Conservation (phyloP, 805 yeast genomes). For the Nakazawaea holstii region DNA sequence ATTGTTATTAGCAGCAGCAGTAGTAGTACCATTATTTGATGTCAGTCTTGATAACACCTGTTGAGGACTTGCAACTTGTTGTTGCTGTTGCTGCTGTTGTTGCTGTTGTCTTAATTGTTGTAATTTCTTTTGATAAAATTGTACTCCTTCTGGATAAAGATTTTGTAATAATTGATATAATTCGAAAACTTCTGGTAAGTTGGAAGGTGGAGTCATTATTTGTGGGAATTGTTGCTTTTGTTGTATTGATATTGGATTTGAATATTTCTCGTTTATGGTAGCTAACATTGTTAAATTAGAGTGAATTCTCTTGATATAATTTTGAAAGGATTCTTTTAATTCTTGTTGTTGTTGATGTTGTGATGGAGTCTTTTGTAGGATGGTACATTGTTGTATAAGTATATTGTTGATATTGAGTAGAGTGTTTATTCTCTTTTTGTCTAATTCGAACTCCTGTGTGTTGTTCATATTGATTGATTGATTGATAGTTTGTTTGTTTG, state of each 20-base stretch:
- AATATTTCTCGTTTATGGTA: slow-evolving; percentile 29
- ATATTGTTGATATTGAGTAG: slow-evolving; percentile 29
- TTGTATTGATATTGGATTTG: slow-evolving; percentile 19
- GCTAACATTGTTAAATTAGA: slow-evolving; percentile 30
- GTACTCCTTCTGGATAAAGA: slow-evolving; percentile 51
- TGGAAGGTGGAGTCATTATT: slow-evolving; percentile 49
- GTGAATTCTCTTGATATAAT: slow-evolving; percentile 30
- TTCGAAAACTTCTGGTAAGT: slow-evolving; percentile 45
- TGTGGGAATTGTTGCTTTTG: slow-evolving; percentile 36
- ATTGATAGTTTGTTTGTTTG: too few relatives aligned
- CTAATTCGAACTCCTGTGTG: slow-evolving; percentile 17
- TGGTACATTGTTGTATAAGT: slow-evolving; percentile 25
- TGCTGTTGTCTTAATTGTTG: slow-evolving; percentile 21
- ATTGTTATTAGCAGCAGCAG: background rate
- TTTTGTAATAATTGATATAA: slow-evolving; percentile 42
- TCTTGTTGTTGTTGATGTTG: slow-evolving; percentile 14
- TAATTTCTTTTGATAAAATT: slow-evolving; percentile 27
- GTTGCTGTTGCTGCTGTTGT: slow-evolving; percentile 14
- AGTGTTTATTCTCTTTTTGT: slow-evolving; percentile 28
- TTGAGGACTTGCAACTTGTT: slow-evolving; percentile 21
- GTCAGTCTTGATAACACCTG: slow-evolving; percentile 25
- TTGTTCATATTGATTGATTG: background rate
- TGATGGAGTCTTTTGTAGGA: slow-evolving; percentile 20
- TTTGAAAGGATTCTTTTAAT: slow-evolving; percentile 24
- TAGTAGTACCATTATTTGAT: background rate